Conservation (phyloP, 495 filamentous ascomycete genomes). For the Neurospora intermedia region DNA sequence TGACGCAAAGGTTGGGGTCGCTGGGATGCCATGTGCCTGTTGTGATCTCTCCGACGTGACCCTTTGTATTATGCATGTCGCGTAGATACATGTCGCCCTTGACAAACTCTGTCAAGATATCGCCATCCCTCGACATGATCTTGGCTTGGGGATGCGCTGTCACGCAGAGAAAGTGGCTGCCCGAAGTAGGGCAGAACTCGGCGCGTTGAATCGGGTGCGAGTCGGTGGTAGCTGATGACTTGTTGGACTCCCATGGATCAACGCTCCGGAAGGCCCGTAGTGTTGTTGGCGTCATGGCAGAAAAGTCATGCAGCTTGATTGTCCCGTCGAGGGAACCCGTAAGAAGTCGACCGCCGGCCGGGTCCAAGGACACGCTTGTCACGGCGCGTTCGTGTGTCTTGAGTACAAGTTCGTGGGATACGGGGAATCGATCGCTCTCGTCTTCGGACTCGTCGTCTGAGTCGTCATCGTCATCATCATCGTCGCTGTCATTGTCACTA, state of each 20-base stretch:
- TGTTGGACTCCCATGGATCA: constrained; percentile 71
- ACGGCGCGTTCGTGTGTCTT: constrained; percentile 88
- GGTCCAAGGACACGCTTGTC: constrained; percentile 73
- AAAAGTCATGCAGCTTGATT: constrained; percentile 88
- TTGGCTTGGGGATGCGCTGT: constrained; percentile 81
- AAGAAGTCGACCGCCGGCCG: constrained; percentile 71
- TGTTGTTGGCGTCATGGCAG: constrained; percentile 89
- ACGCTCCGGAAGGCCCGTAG: constrained; percentile 86
- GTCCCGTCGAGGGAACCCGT: constrained; percentile 86
- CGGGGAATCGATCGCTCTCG: constrained; percentile 82
- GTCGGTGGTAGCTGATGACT: constrained; percentile 56
- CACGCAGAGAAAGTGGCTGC: constrained; percentile 73
- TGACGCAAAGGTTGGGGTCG: constrained; percentile 71
- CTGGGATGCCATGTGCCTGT: constrained; percentile 82
- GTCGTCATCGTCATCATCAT: constrained; percentile 34
- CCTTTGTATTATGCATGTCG: constrained; percentile 94
- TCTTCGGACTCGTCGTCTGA: constrained; percentile 52
- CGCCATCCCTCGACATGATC: constrained; percentile 81
- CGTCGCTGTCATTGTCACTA: constrained; percentile 31
- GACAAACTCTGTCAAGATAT: constrained; percentile 70
- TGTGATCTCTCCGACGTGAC: constrained; percentile 82
- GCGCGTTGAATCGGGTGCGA: constrained; percentile 79
- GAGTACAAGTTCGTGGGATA: constrained; percentile 84
- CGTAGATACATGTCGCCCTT: constrained; percentile 98
- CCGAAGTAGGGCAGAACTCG: constrained; percentile 75